Conservation (phyloP, 495 filamentous ascomycete species). For the Neurospora discreta region DNA sequence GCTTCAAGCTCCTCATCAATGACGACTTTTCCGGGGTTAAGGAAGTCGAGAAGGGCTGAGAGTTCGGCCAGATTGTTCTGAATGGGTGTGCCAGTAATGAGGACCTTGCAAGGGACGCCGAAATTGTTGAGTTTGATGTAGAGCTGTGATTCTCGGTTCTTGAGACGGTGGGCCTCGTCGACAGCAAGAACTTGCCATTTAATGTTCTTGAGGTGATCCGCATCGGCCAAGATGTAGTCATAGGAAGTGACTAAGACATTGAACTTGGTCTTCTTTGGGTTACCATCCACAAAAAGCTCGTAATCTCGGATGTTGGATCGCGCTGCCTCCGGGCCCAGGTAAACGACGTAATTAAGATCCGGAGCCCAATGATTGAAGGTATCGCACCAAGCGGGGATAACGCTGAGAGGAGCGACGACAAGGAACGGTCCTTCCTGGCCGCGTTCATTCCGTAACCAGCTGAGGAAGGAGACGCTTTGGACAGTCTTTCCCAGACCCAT, state of each 20-base stretch:
- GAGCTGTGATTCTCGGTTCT: slow-evolving; percentile 88
- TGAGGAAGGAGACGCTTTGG: slow-evolving; percentile 93
- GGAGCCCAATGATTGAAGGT: slow-evolving; percentile 96
- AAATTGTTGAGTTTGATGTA: slow-evolving; percentile 79
- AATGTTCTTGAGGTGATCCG: slow-evolving; percentile 65
- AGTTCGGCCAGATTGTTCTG: slow-evolving; percentile 94
- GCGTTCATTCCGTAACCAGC: slow-evolving; percentile 90
- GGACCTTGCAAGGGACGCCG: slow-evolving; percentile 68
- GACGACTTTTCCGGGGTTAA: slow-evolving; percentile 77
- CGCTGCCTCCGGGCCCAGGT: slow-evolving; percentile 75
- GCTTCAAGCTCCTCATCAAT: slow-evolving; percentile 83
- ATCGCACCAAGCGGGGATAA: slow-evolving; percentile 94
- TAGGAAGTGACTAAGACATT: slow-evolving; percentile 93
- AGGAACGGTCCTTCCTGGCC: slow-evolving; percentile 89
- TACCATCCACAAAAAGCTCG: slow-evolving; percentile 76
- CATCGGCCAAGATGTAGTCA: slow-evolving; percentile 80
- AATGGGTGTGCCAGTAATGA: slow-evolving; percentile 95
- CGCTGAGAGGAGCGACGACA: slow-evolving; percentile 88
- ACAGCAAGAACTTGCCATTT: slow-evolving; percentile 97
- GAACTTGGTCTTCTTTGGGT: slow-evolving; percentile 78
- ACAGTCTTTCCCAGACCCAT: slow-evolving; percentile 99
- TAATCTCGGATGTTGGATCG: slow-evolving; percentile 75
- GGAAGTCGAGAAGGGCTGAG: slow-evolving; percentile 84
- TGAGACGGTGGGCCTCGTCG: slow-evolving; percentile 93
- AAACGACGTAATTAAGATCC: slow-evolving; percentile 93